Evolutionary conservation across 169 alveolate species (phyloP), one percentile per base, ranked within the genome.

Genomic region (Plasmodium gallinaceum): DNA sequence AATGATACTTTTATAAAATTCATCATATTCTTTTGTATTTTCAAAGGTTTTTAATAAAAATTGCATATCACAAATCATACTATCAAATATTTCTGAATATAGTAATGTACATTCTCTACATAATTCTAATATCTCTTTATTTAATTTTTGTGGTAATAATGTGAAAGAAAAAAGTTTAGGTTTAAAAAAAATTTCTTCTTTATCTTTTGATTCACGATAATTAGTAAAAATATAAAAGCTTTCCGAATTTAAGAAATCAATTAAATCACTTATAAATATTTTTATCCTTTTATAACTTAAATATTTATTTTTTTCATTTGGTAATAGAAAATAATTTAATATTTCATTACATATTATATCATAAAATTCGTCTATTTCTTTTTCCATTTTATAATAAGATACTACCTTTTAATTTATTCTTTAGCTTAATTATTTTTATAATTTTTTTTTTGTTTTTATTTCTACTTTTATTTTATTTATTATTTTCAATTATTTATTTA

Each of bases 21-120:
- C 71, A 32, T 83, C 91, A 42, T 66, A 43, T 2, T 69, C 69
- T 52, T 62, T 60, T 52, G 66, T 24, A 24, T 72, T n/a, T 18
- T 60, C 68, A 20, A 83, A 83, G 0, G 54, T 46, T 4, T 20
- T 52, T 54, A 83, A 24, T 68, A 83, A 42, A 68, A 68, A 83
- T 6, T 57, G 83, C n/a, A 83, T 5, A 42, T 83, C 91, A 60
- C 91, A 83, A 32, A 83, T 85, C n/a, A 83, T 54, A 46, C 66
- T 83, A 26, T 83, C 91, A 54, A 83, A 83, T 2, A 83, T 10
- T 54, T 83, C 73, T 0, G 91, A n/a, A 71, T 68, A 52, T 22
- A 83, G 57, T 60, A 83, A 42, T 16, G 91, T 83, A 58, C 91
- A 68, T 32, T 51, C 1, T 37, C 32, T 69, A 18, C 91, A 83